phyloP scores from a whole-genome alignment of 2,329 filamentous ascomycete genomes.

The Aspergillus vadensis region DNA sequence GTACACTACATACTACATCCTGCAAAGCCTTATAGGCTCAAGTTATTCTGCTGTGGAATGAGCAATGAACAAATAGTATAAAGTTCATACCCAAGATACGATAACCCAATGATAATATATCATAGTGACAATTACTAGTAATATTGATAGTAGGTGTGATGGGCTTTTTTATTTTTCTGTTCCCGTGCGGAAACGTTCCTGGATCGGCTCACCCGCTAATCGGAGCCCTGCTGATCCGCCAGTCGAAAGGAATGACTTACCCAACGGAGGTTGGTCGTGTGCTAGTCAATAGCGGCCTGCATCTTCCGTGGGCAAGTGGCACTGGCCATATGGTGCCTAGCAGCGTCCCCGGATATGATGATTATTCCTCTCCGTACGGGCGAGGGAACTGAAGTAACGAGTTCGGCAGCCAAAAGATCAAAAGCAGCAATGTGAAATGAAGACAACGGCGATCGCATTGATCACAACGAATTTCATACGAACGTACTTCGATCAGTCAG shows the following conservation, averaged over 20 bases:
- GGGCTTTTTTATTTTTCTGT: conserved; percentile 4
- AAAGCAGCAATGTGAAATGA: not conserved
- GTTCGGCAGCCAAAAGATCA: not conserved
- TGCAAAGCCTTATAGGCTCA: not conserved
- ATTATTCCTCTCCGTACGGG: not conserved
- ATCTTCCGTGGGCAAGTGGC: not conserved
- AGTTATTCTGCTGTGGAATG: not conserved
- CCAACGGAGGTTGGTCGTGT: conserved; percentile 12
- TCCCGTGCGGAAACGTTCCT: conserved; percentile 23
- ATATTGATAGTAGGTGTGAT: not conserved
- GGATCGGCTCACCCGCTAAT: conserved; percentile 21
- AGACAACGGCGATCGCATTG: not conserved
- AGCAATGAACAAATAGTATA: no score
- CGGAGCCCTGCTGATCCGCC: conserved; percentile 23
- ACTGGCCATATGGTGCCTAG: not conserved
- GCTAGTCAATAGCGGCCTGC: conserved; percentile 7
- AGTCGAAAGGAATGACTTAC: conserved; percentile 16
- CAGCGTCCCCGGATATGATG: not conserved
- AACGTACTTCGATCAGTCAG: no score
- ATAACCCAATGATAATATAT: not conserved
- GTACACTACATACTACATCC: not conserved
- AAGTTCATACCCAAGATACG: not conserved
- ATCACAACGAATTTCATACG: not conserved
- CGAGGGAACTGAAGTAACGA: not conserved
- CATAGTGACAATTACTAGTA: not conserved